phyloP scores from a whole-genome alignment of 495 filamentous ascomycete species.

The Penicillium maclennaniae region DNA sequence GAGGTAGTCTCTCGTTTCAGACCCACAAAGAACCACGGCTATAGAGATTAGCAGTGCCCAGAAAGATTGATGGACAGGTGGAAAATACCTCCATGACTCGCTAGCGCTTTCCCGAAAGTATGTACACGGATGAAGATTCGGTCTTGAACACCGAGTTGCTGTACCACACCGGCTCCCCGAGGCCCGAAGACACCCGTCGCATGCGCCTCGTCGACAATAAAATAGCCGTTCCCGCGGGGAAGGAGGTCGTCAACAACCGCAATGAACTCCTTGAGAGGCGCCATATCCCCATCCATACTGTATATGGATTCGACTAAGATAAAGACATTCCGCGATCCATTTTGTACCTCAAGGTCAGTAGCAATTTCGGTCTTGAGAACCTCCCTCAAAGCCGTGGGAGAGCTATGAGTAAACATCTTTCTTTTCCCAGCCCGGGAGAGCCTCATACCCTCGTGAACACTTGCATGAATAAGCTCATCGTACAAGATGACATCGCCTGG shows the following conservation, averaged over 20 bases:
- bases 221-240: slow-evolving; percentile 56
- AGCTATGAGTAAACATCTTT: slow-evolving; percentile 61
- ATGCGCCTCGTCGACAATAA: slow-evolving; percentile 80
- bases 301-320: slow-evolving; percentile 74
- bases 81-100: slow-evolving; percentile 63
- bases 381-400: slow-evolving; percentile 35
- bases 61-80: not conserved
- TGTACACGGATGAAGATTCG: slow-evolving; percentile 65
- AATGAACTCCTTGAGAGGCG: slow-evolving; percentile 58
- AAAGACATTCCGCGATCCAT: slow-evolving; percentile 47
- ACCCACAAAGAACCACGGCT: slow-evolving; percentile 46
- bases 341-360: slow-evolving; percentile 24
- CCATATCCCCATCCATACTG: slow-evolving; percentile 79
- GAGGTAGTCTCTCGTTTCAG: slow-evolving; percentile 37
- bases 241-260: slow-evolving; percentile 53
- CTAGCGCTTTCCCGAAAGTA: slow-evolving; percentile 76
- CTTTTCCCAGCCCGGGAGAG: slow-evolving; percentile 50
- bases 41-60: not conserved
- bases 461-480: slow-evolving; percentile 75
- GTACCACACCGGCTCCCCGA: slow-evolving; percentile 62
- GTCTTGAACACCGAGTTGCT: slow-evolving; percentile 60
- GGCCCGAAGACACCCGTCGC: slow-evolving; percentile 64
- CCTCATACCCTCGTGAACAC: slow-evolving; percentile 75
- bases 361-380: slow-evolving; percentile 37
- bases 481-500: slow-evolving; percentile 65